Evolutionary conservation across 1,284 basidiomycete genomes (phyloP).

Genomic region (Trametes pubescens): DNA sequence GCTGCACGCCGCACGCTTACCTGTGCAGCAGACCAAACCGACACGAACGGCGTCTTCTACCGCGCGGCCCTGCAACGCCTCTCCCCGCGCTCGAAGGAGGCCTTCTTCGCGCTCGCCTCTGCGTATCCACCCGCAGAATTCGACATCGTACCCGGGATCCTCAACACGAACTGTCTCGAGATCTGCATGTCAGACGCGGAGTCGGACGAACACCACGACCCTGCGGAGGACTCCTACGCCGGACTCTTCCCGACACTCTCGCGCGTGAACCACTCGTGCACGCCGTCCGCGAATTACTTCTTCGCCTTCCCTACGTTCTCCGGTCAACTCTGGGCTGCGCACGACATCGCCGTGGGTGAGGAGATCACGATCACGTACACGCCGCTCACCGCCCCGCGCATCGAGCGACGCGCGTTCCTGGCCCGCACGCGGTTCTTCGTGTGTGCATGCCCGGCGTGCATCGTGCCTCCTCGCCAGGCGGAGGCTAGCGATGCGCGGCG

Average conservation of each 20-base stretch:
- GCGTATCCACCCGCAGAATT: constrained; percentile 1
- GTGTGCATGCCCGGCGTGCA: constrained; percentile 1
- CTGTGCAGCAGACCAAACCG: constrained; percentile 19
- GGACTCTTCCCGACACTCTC: constrained; percentile 21
- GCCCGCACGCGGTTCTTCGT: constrained; percentile 9
- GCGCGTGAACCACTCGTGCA: constrained; percentile 21
- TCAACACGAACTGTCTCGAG: constrained; percentile 23
- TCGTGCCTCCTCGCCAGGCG: not conserved
- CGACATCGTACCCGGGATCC: constrained; percentile 18
- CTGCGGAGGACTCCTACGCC: not conserved
- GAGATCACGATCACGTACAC: constrained; percentile 30
- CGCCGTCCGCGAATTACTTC: constrained; percentile 17
- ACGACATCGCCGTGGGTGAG: constrained; percentile 17
- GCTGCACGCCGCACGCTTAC: constrained; percentile 11
- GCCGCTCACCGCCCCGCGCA: constrained; percentile 6
- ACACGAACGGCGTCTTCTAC: constrained; percentile 17
- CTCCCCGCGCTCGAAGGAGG: not conserved
- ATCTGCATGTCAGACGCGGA: constrained; percentile 12
- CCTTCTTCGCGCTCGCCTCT: constrained; percentile 4
- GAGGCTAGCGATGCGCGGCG: constrained; percentile 13
- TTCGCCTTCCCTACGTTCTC: constrained; percentile 17
- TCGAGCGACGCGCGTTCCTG: constrained; percentile 16
- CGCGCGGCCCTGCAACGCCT: constrained; percentile 12
- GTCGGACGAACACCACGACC: not conserved
- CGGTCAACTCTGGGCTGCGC: constrained; percentile 10